Base-by-base conservation (phyloP, 768 basidiomycete genomes). In the Russula foetens region DNA sequence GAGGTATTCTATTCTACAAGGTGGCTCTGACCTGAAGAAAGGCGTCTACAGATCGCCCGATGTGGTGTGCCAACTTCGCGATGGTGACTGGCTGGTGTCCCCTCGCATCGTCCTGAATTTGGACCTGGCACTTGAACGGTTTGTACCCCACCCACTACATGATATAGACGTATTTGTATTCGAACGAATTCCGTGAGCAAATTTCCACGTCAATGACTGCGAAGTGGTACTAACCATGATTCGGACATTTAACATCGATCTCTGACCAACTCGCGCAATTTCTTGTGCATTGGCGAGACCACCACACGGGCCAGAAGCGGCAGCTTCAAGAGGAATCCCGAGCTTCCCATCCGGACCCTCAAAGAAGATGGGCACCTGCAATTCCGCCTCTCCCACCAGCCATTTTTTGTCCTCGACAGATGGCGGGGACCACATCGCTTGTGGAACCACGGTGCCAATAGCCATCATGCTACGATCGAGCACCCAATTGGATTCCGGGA, bases 341-440 rank as follows among this genome's bases (percentile, higher is more conserved):
- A 63, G 44, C 26, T 11, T 28, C 26, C 61, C 61, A 12, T 63
- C 58, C 12, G 31, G 2, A 11, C 38, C 28, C 23, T 60, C 39
- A 29, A 63, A 63, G 17, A 63, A 60, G 45, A 63, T 49, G 46
- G 61, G 61, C 46, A 60, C 47, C 39, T 63, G 61, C 24, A 63
- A 12, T 19, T 43, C 58, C 11, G 44, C 60, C 29, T 51, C 60
- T 35, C 31, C 41, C 8, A 48, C 31, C 28, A 47, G 21, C 35
- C 31, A 58, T 28, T 21, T 43, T 44, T 33, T 33, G 24, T 60
- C 52, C 8, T 39, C 46, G 1, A 38, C n/a, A 12, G 50, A 26
- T 5, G 23, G 29, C 28, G 61, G 58, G 1, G 19, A 14, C 50
- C 58, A 48, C 47, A 63, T 59, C 7, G 14, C 60, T 15, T 63